These are phyloP conservation scores for Colletotrichum neosansevieriae DNA, from an alignment of 2,329 filamentous ascomycete genomes.

Conservation along the genomic window DNA sequence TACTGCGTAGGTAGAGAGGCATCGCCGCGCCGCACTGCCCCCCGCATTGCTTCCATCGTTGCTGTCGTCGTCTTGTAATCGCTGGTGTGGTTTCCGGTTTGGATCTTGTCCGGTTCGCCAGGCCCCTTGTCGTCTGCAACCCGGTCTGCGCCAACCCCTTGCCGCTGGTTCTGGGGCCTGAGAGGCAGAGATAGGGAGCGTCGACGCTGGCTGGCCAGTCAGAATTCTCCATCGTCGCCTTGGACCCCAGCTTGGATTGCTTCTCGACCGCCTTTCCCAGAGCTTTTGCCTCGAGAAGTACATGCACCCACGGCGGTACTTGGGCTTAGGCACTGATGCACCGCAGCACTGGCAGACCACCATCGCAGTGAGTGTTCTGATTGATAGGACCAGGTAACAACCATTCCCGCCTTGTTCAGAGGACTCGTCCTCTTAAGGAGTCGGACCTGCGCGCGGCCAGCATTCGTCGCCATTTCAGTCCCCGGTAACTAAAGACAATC, in stretches of 20 bases:
- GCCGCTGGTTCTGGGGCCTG: constrained; percentile 10
- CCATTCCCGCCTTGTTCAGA: too few relatives aligned
- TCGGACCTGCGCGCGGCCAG: constrained; percentile 16
- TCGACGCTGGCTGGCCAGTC: constrained; percentile 19
- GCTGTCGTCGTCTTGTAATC: constrained; percentile 4
- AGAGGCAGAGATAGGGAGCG: constrained; percentile 20
- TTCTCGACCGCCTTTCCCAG: constrained; percentile 16
- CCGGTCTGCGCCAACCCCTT: constrained; percentile 17
- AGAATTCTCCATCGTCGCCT: background rate
- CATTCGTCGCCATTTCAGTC: background rate
- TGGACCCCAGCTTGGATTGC: background rate
- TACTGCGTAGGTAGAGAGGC: constrained; percentile 14
- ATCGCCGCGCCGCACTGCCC: constrained; percentile 23
- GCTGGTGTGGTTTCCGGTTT: constrained; percentile 1
- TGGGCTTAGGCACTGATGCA: constrained; percentile 6
- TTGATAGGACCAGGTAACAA: background rate
- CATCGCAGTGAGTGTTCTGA: background rate
- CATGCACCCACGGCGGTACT: background rate
- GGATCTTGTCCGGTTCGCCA: constrained; percentile 10
- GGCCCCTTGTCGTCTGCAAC: constrained; percentile 21
- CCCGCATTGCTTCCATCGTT: constrained; percentile 4
- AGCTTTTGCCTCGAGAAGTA: background rate
- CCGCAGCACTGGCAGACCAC: background rate
- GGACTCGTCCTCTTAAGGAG: constrained; percentile 10
- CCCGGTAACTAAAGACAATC: background rate